These are phyloP conservation scores for Claviceps pazoutovae DNA, from an alignment of 2,329 filamentous ascomycete species.

Conservation along the genomic window DNA sequence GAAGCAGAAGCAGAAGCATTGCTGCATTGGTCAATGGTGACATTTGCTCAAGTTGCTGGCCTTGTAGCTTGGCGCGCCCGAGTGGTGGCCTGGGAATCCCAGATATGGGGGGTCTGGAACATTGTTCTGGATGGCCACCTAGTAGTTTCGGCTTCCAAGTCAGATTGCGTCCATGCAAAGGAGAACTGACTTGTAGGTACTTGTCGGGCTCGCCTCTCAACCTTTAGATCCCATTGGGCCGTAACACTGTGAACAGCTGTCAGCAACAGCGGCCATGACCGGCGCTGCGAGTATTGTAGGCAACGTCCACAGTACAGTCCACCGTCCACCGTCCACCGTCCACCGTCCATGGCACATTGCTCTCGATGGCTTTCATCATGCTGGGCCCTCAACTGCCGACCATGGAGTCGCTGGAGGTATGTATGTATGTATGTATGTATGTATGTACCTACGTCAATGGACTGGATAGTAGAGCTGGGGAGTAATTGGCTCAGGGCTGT, in stretches of 20 bases:
- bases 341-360: not conserved
- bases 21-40: too few relatives aligned
- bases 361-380: not conserved
- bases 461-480: not conserved
- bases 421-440: too few relatives aligned
- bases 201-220: not conserved
- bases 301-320: not conserved
- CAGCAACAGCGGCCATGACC: not conserved
- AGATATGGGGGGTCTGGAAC: not conserved
- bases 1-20: too few relatives aligned
- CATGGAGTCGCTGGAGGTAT: not conserved
- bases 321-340: not conserved
- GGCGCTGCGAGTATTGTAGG: not conserved
- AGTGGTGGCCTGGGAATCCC: too few relatives aligned
- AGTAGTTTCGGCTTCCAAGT: conserved; percentile 1
- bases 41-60: too few relatives aligned
- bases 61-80: too few relatives aligned
- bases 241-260: not conserved
- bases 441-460: not conserved
- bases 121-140: conserved; percentile 1
- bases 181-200: not conserved
- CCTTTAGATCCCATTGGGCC: conserved; percentile 1
- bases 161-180: not conserved
- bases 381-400: not conserved
- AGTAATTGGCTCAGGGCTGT: not conserved